Evolutionary conservation across 805 yeast genomes (phyloP), one percentile per base, ranked within the genome.

Genomic region (Suhomyces sp.): DNA sequence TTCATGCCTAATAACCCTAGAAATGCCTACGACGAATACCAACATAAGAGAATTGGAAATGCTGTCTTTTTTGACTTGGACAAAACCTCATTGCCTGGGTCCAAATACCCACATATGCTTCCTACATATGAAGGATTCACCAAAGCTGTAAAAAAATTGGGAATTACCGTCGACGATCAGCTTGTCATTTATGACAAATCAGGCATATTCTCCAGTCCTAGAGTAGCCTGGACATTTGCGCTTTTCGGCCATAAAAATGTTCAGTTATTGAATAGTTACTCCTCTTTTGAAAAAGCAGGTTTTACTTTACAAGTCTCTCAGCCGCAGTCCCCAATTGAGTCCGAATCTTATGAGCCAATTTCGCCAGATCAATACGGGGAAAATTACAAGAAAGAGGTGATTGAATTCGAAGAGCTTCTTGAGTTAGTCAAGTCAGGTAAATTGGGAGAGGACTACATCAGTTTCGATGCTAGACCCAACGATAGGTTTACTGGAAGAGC

Each of bases 141-240:
- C 48, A 45, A 60, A 4, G 77, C 80, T 13, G 74, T 85, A 59
- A 68, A 79, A 9, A 62, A 77, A 13, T 66, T 89, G 53, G 94
- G 94, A 1, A 62, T 89, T 25, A 57, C 62, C 3, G 70, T 70
- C 24, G 45, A 73, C 47, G 94, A 92, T 57, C 70, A 75, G 12
- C 64, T 94, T 39, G 86, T 94, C 9, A 82, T 94, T 10, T 94
- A 94, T 66, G 99, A 94, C 68, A 84, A 84, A 57, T 78, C 80
- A 46, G 96, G 96, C 2, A 84, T 87, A 56, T 90, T 93, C 66
- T 85, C 96, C 41, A 83, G 92, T 2, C 97, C 97, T 37, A 79
- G 99, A 58, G 96, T 88, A 15, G 92, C 91, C 0, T 94, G 97
- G 97, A 89, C 92, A 59, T 79, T 94, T 60, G 78, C 84, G 35